Base-by-base conservation (phyloP, 495 filamentous ascomycete genomes). In the Cudoniella acicularis region DNA sequence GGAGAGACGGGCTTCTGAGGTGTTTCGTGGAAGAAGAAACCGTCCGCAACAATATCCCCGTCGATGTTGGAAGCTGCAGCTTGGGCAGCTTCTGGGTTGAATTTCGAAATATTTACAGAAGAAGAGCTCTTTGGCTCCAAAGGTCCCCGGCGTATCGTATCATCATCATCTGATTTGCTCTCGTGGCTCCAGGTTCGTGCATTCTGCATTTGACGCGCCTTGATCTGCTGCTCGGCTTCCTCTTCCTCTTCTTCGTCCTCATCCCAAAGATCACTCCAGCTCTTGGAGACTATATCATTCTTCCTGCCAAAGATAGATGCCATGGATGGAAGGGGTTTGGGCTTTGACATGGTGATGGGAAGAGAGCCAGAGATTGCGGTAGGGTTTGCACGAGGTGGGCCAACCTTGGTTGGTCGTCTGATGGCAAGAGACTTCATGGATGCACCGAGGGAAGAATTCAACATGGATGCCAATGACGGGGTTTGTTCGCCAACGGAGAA, bases 231-330 rank as follows among this genome's bases (percentile, higher is more conserved):
- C 56, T 84, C 79, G 46, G 77, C 76, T 70, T 89, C 82, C 17
- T 81, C 79, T 48, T 80, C 73, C 63, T 94, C 87, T 63, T 88
- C 86, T 24, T 79, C 81, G 53, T 96, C 92, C 71, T 96, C 92
- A 56, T 96, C 92, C 87, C 89, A 97, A 63, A 97, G 79, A 73
- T 97, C 92, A 64, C 91, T 94, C 92, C 92, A 97, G 79, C 92
- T 97, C 84, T 97, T 96, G 24, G 92, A 94, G 10, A 92, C 88
- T 18, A 82, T 74, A 2, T 87, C 82, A 61, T 81, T 81, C 68
- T 88, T 83, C 69, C 84, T 86, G 23, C 89, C 89, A 68, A 94
- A 93, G 20, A 93, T 82, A 61, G 86, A 80, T 2, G 89, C 84
- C 76, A 95, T 82, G 24, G 83, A 83, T 2, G 85, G 82, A 49